These are phyloP conservation scores for Tulasnella calospora DNA, from an alignment of 768 basidiomycete species.

Conservation along the genomic window DNA sequence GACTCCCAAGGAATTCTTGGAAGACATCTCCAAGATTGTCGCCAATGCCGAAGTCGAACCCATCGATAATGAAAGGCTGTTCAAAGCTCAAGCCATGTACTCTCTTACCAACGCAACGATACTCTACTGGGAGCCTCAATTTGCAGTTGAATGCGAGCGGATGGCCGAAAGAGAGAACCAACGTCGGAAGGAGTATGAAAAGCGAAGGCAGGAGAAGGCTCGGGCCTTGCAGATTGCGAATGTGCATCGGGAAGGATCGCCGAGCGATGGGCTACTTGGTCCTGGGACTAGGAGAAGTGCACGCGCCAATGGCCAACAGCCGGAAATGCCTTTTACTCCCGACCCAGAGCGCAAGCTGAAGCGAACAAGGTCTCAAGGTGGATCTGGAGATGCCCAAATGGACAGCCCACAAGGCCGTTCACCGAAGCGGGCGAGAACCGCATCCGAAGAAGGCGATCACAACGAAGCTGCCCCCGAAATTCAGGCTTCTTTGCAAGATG, in stretches of 20 bases:
- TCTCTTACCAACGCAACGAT: slow-evolving; percentile 80
- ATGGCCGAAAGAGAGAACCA: slow-evolving; percentile 69
- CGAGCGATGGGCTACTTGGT: slow-evolving; percentile 34
- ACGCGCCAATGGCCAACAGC: slow-evolving; percentile 64
- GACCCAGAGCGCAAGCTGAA: slow-evolving; percentile 76
- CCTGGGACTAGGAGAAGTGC: slow-evolving; percentile 65
- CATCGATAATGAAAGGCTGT: slow-evolving; percentile 72
- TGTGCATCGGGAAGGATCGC: neutral
- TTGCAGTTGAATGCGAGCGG: slow-evolving; percentile 76
- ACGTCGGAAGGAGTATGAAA: slow-evolving; percentile 47
- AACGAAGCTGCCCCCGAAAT: neutral
- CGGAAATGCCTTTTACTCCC: slow-evolving; percentile 60
- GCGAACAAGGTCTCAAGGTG: slow-evolving; percentile 57
- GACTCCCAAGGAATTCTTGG: slow-evolving; percentile 81
- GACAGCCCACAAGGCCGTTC: slow-evolving; percentile 43
- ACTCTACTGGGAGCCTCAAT: slow-evolving; percentile 74
- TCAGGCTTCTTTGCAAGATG: neutral
- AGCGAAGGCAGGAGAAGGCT: slow-evolving; percentile 35
- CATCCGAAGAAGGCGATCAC: slow-evolving; percentile 19
- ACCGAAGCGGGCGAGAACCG: slow-evolving; percentile 52
- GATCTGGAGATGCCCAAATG: slow-evolving; percentile 49
- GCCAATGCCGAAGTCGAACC: slow-evolving; percentile 61
- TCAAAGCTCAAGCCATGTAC: slow-evolving; percentile 84
- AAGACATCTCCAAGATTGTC: slow-evolving; percentile 45
- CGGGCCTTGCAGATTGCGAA: slow-evolving; percentile 1